phyloP scores from a whole-genome alignment of 306 rosid genomes.

The Rosa multiflora region DNA sequence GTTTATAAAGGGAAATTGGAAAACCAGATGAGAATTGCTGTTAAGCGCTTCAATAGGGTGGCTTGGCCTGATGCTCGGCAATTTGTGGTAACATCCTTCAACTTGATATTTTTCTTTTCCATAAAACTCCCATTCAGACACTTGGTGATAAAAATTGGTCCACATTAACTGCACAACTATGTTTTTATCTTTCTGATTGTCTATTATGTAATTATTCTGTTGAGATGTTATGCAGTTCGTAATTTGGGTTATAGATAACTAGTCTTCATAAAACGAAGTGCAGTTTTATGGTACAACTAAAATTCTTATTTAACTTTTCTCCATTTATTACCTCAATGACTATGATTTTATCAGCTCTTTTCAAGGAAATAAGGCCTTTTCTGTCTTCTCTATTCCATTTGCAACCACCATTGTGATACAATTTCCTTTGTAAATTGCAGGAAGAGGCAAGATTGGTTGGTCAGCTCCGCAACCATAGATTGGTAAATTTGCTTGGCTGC shows the following conservation, averaged over 20 bases:
- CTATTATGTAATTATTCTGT: too few relatives aligned
- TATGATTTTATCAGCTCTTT: background rate
- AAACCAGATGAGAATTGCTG: slow-evolving; percentile 73
- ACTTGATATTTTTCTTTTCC: background rate
- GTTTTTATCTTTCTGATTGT: background rate
- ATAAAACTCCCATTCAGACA: background rate
- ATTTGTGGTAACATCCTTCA: slow-evolving; percentile 51
- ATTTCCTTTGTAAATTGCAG: slow-evolving; percentile 32
- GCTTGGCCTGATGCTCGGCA: slow-evolving; percentile 85
- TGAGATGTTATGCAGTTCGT: background rate
- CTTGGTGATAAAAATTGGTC: background rate
- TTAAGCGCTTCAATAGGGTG: slow-evolving; percentile 74
- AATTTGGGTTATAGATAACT: background rate
- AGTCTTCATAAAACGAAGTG: background rate
- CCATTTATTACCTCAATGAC: background rate
- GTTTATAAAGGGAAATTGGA: slow-evolving; percentile 84
- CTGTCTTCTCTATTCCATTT: background rate
- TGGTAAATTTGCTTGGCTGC: slow-evolving; percentile 73
- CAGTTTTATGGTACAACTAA: background rate
- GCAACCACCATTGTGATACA: background rate
- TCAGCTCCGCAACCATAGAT: slow-evolving; percentile 73
- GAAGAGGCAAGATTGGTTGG: slow-evolving; percentile 84
- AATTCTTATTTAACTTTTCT: background rate
- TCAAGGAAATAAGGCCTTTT: background rate
- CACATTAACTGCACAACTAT: background rate